These are phyloP conservation scores for Pseudonectria buxi DNA, from an alignment of 2,329 filamentous ascomycete genomes.

Conservation along the genomic window DNA sequence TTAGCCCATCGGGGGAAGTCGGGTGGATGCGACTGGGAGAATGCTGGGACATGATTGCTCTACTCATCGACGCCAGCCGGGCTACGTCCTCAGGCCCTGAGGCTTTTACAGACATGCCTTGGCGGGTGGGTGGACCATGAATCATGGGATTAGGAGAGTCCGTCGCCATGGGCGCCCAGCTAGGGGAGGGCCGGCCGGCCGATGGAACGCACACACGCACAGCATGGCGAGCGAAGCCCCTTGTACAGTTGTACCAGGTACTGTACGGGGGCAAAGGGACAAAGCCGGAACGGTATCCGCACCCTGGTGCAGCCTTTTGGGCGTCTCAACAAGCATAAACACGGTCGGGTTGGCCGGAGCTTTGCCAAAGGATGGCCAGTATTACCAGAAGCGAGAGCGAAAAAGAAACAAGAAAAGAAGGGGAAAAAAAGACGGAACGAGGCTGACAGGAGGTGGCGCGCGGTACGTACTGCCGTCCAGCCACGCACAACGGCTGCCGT, in stretches of 20 bases:
- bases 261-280: constrained; percentile 20
- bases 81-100: constrained; percentile 23
- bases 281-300: constrained; percentile 14
- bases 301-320: too few species aligned
- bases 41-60: constrained; percentile 24
- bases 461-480: too few species aligned
- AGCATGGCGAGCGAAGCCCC: too few species aligned
- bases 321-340: too few species aligned
- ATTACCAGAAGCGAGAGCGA: too few species aligned
- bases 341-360: too few species aligned
- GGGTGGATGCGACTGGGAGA: constrained; percentile 26
- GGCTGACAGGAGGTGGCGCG: too few species aligned
- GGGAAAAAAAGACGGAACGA: too few species aligned
- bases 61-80: constrained; percentile 2
- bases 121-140: constrained; percentile 28
- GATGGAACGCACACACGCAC: constrained; percentile 18
- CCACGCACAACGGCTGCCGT: too few species aligned
- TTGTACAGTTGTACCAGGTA: constrained; percentile 18
- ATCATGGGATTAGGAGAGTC: constrained; percentile 21
- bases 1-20: constrained; percentile 28
- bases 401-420: too few species aligned
- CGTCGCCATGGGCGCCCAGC: constrained; percentile 15
- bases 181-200: constrained; percentile 14
- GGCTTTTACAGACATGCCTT: constrained; percentile 28
- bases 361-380: too few species aligned